These are phyloP conservation scores for Epichloe gansuensis DNA, from an alignment of 2,329 filamentous ascomycete genomes.

Conservation along the genomic window DNA sequence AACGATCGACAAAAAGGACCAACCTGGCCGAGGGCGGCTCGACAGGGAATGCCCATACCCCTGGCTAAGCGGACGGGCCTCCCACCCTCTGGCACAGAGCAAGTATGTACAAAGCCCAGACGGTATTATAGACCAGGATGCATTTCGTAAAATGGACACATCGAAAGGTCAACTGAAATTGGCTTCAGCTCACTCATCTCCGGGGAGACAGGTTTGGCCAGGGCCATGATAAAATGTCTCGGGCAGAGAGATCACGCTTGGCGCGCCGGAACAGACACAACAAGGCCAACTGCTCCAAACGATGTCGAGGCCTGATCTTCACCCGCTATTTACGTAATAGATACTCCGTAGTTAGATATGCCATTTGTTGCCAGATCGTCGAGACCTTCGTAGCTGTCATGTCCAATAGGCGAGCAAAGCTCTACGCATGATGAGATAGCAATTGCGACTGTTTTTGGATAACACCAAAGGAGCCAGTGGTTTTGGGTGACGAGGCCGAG, in stretches of 20 bases:
- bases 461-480: not conserved
- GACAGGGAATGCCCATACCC: conserved; percentile 3
- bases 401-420: not conserved
- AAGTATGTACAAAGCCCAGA: not conserved
- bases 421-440: no score
- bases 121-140: not conserved
- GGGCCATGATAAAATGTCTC: conserved; percentile 9
- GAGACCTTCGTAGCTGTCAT: not conserved
- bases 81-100: conserved; percentile 5
- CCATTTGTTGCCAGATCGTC: not conserved
- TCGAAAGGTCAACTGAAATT: not conserved
- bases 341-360: not conserved
- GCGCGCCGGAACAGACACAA: not conserved
- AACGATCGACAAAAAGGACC: not conserved
- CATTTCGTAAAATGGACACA: not conserved
- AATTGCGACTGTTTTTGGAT: not conserved
- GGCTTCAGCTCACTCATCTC: conserved; percentile 2
- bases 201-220: conserved; percentile 2
- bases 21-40: not conserved
- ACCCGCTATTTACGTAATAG: not conserved
- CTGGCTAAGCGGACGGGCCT: conserved; percentile 4
- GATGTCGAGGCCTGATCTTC: not conserved
- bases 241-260: conserved; percentile 4
- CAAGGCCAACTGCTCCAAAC: not conserved
- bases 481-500: not conserved